Base-by-base conservation (phyloP, 495 filamentous ascomycete species). In the Amniculicola lignicola region DNA sequence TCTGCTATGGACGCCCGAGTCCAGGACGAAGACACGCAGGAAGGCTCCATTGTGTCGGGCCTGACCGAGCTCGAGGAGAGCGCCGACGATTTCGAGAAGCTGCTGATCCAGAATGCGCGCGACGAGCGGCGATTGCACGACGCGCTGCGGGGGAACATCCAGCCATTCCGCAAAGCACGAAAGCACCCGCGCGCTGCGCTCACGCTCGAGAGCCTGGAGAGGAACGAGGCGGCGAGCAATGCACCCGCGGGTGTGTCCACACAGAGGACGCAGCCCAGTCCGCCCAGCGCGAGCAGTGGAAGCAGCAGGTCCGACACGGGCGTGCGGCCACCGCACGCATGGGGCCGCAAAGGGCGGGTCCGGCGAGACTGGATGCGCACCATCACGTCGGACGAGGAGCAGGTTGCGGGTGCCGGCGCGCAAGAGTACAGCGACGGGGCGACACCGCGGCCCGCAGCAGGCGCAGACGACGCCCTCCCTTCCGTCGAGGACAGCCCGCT, bases 281-380 rank as follows among this genome's bases (percentile, higher is more conserved):
- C 62, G 22, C 52, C 63, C 2, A 69, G 69, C 37, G 29, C 7
- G 7, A 40, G 37, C 16, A 40, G 37, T 18, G 19, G 37, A 19
- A 57, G 43, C 37, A 61, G 61, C 50, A 74, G 66, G 60, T 68
- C 68, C 40, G 75, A 79, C 37, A 78, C 79, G 22, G 74, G 77
- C 1, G 49, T 84, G 29, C 80, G 81, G 29, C 51, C 79, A 23
- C 84, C 84, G 25, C 65, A 65, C 45, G 74, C 69, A 19, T 88
- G 84, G 84, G 83, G 81, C 11, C 69, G 74, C 45, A 81, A 77
- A 54, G 79, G 72, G 22, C 77, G 66, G 40, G 67, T 68, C 35
- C 70, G 70, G 19, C 72, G 68, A n/a, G 75, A 79, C 48, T 86
- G 83, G 83, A 57, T 82, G 50, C 61, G 23, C 59, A 72, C 39